Conservation (phyloP, 148 eudicot species). For the Vaccinium darrowii region DNA sequence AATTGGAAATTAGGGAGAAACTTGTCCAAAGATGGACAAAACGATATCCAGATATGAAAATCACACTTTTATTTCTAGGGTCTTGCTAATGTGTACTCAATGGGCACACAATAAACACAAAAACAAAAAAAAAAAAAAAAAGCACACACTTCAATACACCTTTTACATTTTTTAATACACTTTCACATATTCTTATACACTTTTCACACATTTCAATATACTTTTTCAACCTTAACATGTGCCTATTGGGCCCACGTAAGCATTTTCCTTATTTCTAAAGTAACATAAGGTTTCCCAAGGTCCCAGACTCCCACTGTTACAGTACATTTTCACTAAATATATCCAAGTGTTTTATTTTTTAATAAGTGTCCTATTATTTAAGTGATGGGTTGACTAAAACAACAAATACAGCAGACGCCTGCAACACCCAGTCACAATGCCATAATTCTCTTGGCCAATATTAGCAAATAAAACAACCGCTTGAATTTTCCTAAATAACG, state of each 20-base stretch:
- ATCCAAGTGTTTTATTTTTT: neutral
- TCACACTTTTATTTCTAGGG: neutral
- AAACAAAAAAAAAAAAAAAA: too few species aligned
- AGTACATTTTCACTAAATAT: neutral
- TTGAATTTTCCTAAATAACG: neutral
- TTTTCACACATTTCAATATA: too few species aligned
- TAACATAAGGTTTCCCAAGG: neutral
- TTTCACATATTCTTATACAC: too few species aligned
- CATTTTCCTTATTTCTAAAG: too few species aligned
- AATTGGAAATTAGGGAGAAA: neutral
- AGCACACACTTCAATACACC: too few species aligned
- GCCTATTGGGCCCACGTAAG: too few species aligned
- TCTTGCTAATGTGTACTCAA: too few species aligned
- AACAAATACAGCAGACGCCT: neutral
- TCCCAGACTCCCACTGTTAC: neutral
- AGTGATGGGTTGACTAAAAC: neutral
- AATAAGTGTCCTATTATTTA: neutral
- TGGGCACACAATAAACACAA: too few species aligned
- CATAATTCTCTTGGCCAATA: neutral
- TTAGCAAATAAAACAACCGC: neutral
- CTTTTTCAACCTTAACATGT: too few species aligned
- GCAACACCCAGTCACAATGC: neutral
- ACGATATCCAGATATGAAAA: slow-evolving; percentile 6
- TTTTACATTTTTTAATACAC: too few species aligned
- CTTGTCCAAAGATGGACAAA: neutral